Evolutionary conservation across 768 basidiomycete species (phyloP), one percentile per base, ranked within the genome.

Genomic region (Pulveroboletus sp.): DNA sequence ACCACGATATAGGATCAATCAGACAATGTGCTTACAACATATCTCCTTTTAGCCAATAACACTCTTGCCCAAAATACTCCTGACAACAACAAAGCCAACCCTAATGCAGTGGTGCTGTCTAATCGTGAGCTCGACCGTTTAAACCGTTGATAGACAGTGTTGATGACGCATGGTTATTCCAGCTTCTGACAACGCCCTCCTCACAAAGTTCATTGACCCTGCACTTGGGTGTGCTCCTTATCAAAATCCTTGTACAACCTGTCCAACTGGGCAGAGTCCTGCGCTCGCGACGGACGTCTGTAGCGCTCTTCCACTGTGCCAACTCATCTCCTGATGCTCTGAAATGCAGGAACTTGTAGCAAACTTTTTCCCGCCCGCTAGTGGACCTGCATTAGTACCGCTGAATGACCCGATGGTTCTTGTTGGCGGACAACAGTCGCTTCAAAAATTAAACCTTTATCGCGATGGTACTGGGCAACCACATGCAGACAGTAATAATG

Each of bases 21-120:
- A 14, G 63, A 64, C 30, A 64, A 64, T 13, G 53, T 66, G 3
- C 26, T 66, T 17, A 66, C 63, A 10, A 63, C 63, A 26, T 64
- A 64, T 50, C 64, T 66, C 28, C 43, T 64, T 7, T 49, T 66
- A 18, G 49, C 46, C 1, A 27, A 21, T 2, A 51, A 66, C 18
- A 66, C 64, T 3, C 58, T 64, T 17, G 55, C 61, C 4, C 63
- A 64, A 41, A 63, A 64, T 7, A 66, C 64, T 24, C 63, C 63
- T 2, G 45, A 6, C 8, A 64, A 63, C 37, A 50, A 47, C 33
- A 44, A 66, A 31, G 64, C 61, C 8, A 64, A 66, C 17, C 61
- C 63, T 4, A 4, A 47, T 21, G 61, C 63, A 13, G 39, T 49
- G 27, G 64, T 56, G 28, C 45, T 66, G 31, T 56, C 61, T 10